Evolutionary conservation across 768 basidiomycete genomes (phyloP).

Genomic region (Dendrothele bispora): DNA sequence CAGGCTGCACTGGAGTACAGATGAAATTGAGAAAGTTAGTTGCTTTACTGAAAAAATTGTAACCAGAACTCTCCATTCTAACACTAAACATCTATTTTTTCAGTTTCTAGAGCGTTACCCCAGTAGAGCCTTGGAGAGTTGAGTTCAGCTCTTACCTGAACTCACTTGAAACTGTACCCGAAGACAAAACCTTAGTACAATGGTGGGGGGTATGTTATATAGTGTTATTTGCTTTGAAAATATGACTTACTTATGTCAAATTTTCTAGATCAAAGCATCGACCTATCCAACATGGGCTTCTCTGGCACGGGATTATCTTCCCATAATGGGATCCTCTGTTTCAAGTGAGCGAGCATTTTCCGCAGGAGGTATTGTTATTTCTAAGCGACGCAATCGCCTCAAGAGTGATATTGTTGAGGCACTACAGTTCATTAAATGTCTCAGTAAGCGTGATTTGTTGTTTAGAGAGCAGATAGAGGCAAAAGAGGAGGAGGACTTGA

Average conservation of each 20-base stretch:
- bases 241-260: not conserved
- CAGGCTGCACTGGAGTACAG: too few relatives aligned
- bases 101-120: too few relatives aligned
- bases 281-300: constrained; percentile 25
- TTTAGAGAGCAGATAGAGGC: not conserved
- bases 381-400: constrained; percentile 20
- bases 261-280: constrained; percentile 13
- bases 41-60: too few relatives aligned
- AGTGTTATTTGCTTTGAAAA: not conserved
- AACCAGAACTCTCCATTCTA: too few relatives aligned
- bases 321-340: constrained; percentile 29
- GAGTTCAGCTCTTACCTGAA: constrained; percentile 24
- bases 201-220: constrained; percentile 41
- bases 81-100: too few relatives aligned
- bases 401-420: constrained; percentile 24
- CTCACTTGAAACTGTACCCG: constrained; percentile 14
- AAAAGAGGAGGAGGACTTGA: not conserved
- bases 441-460: not conserved
- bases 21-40: too few relatives aligned
- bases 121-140: constrained; percentile 12
- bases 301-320: constrained; percentile 24
- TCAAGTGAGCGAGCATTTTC: constrained; percentile 31
- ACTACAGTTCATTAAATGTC: constrained; percentile 21
- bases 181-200: constrained; percentile 17
- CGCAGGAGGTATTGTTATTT: constrained; percentile 16